Base-by-base conservation (phyloP, 225 moss, liverwort and hornwort genomes). In the Bryum argenteum region DNA sequence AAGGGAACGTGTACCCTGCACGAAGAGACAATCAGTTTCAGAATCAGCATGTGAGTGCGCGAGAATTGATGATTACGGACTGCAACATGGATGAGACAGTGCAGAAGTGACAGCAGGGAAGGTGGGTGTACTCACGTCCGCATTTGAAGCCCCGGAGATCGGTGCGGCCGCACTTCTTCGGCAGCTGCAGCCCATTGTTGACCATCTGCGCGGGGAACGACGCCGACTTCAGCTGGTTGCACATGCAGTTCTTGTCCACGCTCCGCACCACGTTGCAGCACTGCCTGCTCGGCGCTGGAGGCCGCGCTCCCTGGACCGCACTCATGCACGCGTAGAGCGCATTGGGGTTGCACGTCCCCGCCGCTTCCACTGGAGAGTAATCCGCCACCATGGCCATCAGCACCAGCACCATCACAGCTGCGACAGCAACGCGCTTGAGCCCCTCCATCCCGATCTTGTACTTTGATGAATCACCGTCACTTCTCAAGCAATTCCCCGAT, bases 191-290 rank as follows among this genome's bases (percentile, higher is more conserved):
- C 8, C 63, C 72, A 1, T 72, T 72, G 16, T 41, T 39, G 21
- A 61, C 71, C 71, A 71, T 71, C 51, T 71, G 71, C 1, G 60
- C 51, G 2, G 51, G 71, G 61, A 71, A 71, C 1, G 61, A 71
- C 15, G 61, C 16, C 38, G 21, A 5, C 51, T 51, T 71, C 7
- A 72, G 41, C 72, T 63, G 62, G 42, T 54, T 54, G 63, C 72
- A 72, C 63, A 72, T 63, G 43, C 72, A 72, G 1, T 13, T 63
- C 72, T 72, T 72, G 72, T 72, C 63, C 42, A 72, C 72, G 71
- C 61, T 71, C 61, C 17, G 51, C 61, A 71, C 72, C 63, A 54
- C 63, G 0, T 13, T 26, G 63, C 72, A 72, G 54, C 72, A 72
- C 72, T 72, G 43, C 63, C 18, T 6, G 63, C 54, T 54, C 9